These are phyloP conservation scores for Novymonas esmeraldas DNA, from an alignment of 208 protist genomes.

Conservation along the genomic window DNA sequence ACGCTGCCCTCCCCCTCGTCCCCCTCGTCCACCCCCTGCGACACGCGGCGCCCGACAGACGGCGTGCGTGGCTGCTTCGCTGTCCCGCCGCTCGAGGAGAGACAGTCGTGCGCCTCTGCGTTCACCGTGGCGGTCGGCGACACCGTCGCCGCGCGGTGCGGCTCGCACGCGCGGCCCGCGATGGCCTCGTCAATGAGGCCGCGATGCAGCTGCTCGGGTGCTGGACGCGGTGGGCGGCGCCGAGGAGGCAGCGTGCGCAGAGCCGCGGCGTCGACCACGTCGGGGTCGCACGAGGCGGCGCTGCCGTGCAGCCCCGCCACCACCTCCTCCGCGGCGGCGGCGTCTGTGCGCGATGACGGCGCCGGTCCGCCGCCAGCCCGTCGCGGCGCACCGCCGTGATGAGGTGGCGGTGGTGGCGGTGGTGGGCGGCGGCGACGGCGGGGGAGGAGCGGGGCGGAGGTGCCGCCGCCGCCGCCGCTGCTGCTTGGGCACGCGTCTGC, in stretches of 20 bases:
- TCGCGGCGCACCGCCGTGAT: background rate
- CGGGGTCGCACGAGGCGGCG: slow-evolving; percentile 13
- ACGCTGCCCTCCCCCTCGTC: too few relatives aligned
- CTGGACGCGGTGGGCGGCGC: background rate
- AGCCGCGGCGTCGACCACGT: slow-evolving; percentile 40
- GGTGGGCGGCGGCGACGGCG: background rate
- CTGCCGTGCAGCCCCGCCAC: background rate
- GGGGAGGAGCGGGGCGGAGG: background rate
- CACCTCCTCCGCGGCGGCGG: too few relatives aligned
- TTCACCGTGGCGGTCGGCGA: background rate
- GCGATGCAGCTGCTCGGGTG: background rate
- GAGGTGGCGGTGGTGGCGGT: background rate
- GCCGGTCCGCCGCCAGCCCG: too few relatives aligned
- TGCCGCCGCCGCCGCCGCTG: background rate
- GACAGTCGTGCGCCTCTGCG: background rate
- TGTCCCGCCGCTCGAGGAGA: background rate
- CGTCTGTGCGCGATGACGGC: too few relatives aligned
- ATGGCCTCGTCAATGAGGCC: background rate
- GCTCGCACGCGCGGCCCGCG: background rate
- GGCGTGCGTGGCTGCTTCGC: background rate
- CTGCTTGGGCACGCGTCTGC: background rate
- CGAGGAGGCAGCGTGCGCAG: slow-evolving; percentile 32
- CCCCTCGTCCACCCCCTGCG: too few relatives aligned
- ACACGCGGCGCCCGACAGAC: too few relatives aligned
- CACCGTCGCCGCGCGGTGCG: too few relatives aligned